These are phyloP conservation scores for Pyrenophora teres DNA, from an alignment of 2,329 filamentous ascomycete species.

Conservation along the genomic window DNA sequence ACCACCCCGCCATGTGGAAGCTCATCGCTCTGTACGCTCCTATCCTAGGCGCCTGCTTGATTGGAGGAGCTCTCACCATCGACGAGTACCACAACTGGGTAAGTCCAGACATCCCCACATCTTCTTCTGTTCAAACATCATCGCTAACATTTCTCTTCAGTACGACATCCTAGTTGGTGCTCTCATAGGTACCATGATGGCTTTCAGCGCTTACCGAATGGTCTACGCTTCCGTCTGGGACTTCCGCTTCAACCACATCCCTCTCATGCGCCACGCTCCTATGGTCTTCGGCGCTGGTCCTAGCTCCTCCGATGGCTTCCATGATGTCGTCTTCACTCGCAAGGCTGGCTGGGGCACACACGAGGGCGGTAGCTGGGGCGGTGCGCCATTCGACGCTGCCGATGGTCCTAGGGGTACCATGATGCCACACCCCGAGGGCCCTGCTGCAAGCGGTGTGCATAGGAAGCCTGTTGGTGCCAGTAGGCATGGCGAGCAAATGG, in stretches of 20 bases:
- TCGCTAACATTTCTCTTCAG: slow-evolving; percentile 49
- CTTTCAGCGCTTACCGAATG: slow-evolving; percentile 69
- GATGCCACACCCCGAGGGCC: slow-evolving; percentile 35
- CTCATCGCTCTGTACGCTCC: slow-evolving; percentile 67
- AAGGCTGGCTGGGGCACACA: slow-evolving; percentile 63
- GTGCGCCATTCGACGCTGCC: slow-evolving; percentile 51
- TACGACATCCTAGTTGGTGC: slow-evolving; percentile 73
- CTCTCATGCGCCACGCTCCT: slow-evolving; percentile 62
- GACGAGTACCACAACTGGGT: slow-evolving; percentile 69
- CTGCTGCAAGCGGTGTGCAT: slow-evolving; percentile 30
- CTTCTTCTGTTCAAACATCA: background rate
- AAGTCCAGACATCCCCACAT: background rate
- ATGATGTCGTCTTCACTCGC: slow-evolving; percentile 62
- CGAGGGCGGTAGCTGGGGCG: slow-evolving; percentile 47
- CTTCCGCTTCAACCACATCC: slow-evolving; percentile 69
- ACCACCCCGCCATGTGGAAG: slow-evolving; percentile 77
- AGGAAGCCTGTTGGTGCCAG: slow-evolving; percentile 37
- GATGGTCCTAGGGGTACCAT: slow-evolving; percentile 45
- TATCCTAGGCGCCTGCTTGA: slow-evolving; percentile 68
- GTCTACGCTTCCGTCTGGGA: slow-evolving; percentile 71
- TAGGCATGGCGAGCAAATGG: slow-evolving; percentile 4
- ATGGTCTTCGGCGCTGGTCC: slow-evolving; percentile 57
- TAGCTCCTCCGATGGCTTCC: slow-evolving; percentile 52
- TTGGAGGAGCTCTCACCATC: slow-evolving; percentile 71
- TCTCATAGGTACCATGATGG: slow-evolving; percentile 67